These are phyloP conservation scores for Scleromitrula shiraiana DNA, from an alignment of 2,329 filamentous ascomycete species.

Conservation along the genomic window DNA sequence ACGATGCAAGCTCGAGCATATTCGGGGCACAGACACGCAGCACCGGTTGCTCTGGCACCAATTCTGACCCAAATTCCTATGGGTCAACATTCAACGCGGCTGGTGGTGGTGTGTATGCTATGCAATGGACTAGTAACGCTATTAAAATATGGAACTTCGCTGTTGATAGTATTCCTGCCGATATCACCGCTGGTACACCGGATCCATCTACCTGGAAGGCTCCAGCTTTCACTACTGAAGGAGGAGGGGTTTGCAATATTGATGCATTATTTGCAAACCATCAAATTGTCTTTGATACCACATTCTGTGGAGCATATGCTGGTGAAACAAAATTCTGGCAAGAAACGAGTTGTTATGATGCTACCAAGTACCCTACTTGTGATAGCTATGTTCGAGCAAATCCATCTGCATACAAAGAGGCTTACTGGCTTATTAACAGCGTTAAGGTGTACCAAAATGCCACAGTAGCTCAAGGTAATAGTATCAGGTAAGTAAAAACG, in stretches of 20 bases:
- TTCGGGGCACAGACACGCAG: constrained; percentile 32
- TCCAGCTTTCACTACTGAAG: constrained; percentile 58
- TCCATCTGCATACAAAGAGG: constrained; percentile 17
- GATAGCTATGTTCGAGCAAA: constrained; percentile 23
- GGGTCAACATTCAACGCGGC: constrained; percentile 56
- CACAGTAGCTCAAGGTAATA: constrained; percentile 29
- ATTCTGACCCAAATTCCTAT: constrained; percentile 36
- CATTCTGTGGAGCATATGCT: constrained; percentile 66
- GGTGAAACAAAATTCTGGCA: constrained; percentile 45
- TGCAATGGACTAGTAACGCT: constrained; percentile 58
- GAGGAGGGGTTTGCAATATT: constrained; percentile 51
- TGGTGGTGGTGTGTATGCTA: constrained; percentile 59
- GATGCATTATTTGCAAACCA: constrained; percentile 58
- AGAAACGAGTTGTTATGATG: constrained; percentile 33
- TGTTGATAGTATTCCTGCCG: constrained; percentile 51
- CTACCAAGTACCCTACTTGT: constrained; percentile 30
- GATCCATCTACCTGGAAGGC: constrained; percentile 58
- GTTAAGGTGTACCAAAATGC: constrained; percentile 22
- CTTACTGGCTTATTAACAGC: constrained; percentile 25
- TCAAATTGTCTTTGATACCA: constrained; percentile 63
- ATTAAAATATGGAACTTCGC: constrained; percentile 74
- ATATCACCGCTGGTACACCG: constrained; percentile 50
- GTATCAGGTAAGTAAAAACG: neutral
- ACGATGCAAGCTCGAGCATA: constrained; percentile 24
- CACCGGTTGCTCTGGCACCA: constrained; percentile 24